phyloP scores from a whole-genome alignment of 352 stramenopile species.

The Globisporangium spiculum region DNA sequence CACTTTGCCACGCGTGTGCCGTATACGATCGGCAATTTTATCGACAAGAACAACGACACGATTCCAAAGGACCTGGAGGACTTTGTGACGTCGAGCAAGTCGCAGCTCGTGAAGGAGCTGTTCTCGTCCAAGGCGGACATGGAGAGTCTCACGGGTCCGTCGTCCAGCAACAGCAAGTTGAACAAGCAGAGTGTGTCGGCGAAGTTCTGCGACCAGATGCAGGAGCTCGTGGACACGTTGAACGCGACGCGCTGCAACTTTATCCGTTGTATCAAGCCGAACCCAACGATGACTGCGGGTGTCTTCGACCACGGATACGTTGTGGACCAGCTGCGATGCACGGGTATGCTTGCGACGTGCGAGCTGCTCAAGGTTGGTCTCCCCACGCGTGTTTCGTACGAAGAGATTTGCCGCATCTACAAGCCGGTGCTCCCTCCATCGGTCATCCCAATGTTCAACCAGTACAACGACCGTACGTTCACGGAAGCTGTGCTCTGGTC shows the following conservation, averaged over 20 bases:
- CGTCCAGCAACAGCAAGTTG: slow-evolving; percentile 23
- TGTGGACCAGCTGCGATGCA: slow-evolving; percentile 87
- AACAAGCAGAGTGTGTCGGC: slow-evolving; percentile 62
- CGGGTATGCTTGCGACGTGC: slow-evolving; percentile 88
- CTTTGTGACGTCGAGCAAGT: slow-evolving; percentile 81
- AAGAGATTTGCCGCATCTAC: slow-evolving; percentile 88
- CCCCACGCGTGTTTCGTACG: slow-evolving; percentile 87
- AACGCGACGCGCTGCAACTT: slow-evolving; percentile 86
- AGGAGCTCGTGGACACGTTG: slow-evolving; percentile 81
- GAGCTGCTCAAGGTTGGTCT: slow-evolving; percentile 91
- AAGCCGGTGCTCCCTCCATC: slow-evolving; percentile 71
- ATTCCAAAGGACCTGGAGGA: slow-evolving; percentile 91
- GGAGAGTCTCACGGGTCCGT: slow-evolving; percentile 44
- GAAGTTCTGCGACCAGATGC: slow-evolving; percentile 89
- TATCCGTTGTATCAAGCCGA: slow-evolving; percentile 91
- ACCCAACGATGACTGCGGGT: slow-evolving; percentile 70
- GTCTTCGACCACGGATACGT: slow-evolving; percentile 90
- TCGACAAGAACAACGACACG: slow-evolving; percentile 97
- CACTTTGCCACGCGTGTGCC: slow-evolving; percentile 95
- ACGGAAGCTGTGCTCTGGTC: slow-evolving; percentile 89
- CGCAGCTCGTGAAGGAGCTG: slow-evolving; percentile 76
- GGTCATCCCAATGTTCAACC: slow-evolving; percentile 75
- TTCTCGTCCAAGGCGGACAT: slow-evolving; percentile 64
- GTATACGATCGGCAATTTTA: slow-evolving; percentile 95
- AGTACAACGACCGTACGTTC: slow-evolving; percentile 85